Conservation (phyloP, 106 monocot genomes). For the Narthecium ossifragum region DNA sequence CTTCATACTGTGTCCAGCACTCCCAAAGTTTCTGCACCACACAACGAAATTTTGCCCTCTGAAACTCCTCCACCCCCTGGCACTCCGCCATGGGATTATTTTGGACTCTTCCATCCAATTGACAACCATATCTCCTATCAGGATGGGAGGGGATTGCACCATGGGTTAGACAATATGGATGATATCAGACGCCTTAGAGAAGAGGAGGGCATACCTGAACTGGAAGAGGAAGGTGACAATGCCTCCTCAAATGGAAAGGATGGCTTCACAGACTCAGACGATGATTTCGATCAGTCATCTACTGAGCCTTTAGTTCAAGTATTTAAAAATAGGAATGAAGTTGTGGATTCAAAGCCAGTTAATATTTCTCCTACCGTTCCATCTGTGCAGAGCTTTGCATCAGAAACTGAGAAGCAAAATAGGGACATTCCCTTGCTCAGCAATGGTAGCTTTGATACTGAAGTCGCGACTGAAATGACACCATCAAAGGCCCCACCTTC, state of each 20-base stretch:
- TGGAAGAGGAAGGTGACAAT: conserved; percentile 65
- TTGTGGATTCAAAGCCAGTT: conserved; percentile 13
- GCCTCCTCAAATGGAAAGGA: conserved; percentile 26
- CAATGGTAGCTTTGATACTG: conserved; percentile 21
- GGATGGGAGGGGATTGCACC: conserved; percentile 28
- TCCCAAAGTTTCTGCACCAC: conserved; percentile 10
- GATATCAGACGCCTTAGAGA: conserved; percentile 44
- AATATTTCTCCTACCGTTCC: conserved; percentile 9
- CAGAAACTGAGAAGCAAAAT: conserved; percentile 26
- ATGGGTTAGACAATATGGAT: conserved; percentile 35
- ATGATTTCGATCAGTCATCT: conserved; percentile 79
- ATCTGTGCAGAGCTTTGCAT: conserved; percentile 1
- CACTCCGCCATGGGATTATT: conserved; percentile 84
- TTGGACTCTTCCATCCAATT: conserved; percentile 58
- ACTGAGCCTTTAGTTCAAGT: conserved; percentile 61
- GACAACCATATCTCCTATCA: conserved; percentile 63
- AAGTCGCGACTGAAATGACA: conserved; percentile 29
- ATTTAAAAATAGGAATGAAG: conserved; percentile 60
- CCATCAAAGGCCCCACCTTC: conserved; percentile 18
- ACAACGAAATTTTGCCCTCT: conserved; percentile 25
- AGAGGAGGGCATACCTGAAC: conserved; percentile 80
- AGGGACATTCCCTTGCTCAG: conserved; percentile 13
- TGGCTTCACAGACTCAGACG: conserved; percentile 42
- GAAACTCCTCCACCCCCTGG: conserved; percentile 31
- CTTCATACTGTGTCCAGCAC: conserved; percentile 20